A percentile compares a stretch with the other conserved stretches of the same genome.
phyloP scores from a whole-genome alignment of 257 asterid species.

The Gentiana macrophylla region DNA sequence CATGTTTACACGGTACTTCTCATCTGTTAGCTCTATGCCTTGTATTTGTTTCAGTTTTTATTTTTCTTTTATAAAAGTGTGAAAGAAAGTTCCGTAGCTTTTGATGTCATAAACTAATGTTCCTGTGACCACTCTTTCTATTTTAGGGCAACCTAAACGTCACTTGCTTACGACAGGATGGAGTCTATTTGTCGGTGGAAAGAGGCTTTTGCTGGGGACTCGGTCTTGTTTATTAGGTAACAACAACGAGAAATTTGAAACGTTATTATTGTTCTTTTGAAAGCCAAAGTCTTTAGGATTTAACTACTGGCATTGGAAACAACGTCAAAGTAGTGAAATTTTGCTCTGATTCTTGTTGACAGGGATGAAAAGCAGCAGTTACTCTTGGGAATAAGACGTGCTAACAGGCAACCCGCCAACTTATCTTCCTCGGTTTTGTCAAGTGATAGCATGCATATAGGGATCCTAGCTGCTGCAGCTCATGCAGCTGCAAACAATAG shows the following conservation, averaged over 20 bases:
- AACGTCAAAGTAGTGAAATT: neutral
- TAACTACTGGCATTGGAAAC: too few species aligned
- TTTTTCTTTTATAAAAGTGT: neutral
- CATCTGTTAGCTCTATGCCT: constrained; percentile 3
- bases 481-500: constrained; percentile 96
- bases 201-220: constrained; percentile 87
- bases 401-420: constrained; percentile 75
- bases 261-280: neutral
- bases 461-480: constrained; percentile 97
- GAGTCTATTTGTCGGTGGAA: constrained; percentile 91
- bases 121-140: constrained; percentile 2
- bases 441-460: constrained; percentile 98
- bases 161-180: constrained; percentile 96
- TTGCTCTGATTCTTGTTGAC: constrained; percentile 5
- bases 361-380: constrained; percentile 93
- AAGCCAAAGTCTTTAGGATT: too few species aligned
- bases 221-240: constrained; percentile 85
- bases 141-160: constrained; percentile 84
- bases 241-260: neutral
- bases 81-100: neutral
- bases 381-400: constrained; percentile 78
- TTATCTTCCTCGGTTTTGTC: constrained; percentile 86
- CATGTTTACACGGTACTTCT: constrained; percentile 79
- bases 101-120: neutral
- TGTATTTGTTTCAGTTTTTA: neutral